Evolutionary conservation across 768 basidiomycete species (phyloP), one percentile per base, ranked within the genome.

Genomic region (Boletus pseudo-olivaceus): DNA sequence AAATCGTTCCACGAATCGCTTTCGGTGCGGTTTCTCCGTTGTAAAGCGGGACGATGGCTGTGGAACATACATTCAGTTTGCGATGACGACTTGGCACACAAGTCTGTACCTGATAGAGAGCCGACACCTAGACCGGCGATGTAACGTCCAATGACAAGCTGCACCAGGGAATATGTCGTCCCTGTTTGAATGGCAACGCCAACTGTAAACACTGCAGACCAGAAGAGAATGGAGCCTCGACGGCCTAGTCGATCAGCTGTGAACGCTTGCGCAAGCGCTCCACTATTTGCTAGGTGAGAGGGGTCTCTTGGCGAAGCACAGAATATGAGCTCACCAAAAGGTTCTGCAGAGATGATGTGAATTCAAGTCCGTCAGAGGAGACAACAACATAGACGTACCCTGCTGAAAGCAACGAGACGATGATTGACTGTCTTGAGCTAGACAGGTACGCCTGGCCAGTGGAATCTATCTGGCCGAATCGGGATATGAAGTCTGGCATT

Each of bases 11-110:
- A 64, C 89, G 81, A 53, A 90, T 76, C 1, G 81, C 77, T 63
- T 88, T 88, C 0, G 89, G 89, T 0, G 88, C 81, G 0, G 87
- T 86, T 70, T 90, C 88, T 37, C 88, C 88, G 58, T 87, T 88
- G 67, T 90, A 90, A 7, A 90, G 79, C 61, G 82, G 81, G 11
- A 83, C 80, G 48, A 82, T 79, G 39, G 78, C 79, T 79, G 46
- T 20, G n/a, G 26, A 34, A 35, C 15, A 9, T 37, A 4, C 5
- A 4, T 30, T 68, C 46, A 44, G 27, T 10, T 39, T 23, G 5
- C 26, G 5, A 44, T 29, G 15, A 34, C 9, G 47, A 58, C 27
- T 30, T 20, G 6, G 19, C 12, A 35, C 35, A 26, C 35, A 26
- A 26, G n/a, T 43, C 54, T 70, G n/a, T 61, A 83, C 84, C 83